These are phyloP conservation scores for Leishmania turanica DNA, from an alignment of 208 protist species.

Conservation along the genomic window DNA sequence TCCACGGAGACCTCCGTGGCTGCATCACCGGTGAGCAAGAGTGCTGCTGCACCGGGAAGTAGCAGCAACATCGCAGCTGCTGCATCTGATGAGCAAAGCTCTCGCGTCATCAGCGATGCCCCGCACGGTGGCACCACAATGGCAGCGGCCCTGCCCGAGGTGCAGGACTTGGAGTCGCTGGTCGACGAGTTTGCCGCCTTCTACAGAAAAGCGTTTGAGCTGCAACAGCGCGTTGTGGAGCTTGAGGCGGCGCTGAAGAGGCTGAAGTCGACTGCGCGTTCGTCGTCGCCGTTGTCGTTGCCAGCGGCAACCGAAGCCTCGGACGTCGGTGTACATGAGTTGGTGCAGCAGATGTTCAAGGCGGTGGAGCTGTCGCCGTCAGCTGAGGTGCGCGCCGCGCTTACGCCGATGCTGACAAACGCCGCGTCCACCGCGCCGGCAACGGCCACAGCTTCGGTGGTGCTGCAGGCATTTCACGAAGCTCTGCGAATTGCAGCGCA, in stretches of 20 bases:
- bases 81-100: background rate
- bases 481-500: conserved; percentile 28
- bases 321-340: background rate
- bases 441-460: conserved; percentile 1
- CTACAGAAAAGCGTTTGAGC: conserved; percentile 42
- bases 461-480: conserved; percentile 24
- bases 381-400: conserved; percentile 7
- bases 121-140: background rate
- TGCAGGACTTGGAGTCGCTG: conserved; percentile 72
- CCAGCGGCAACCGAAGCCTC: background rate
- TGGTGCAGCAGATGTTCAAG: conserved; percentile 18
- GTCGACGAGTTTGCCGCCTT: conserved; percentile 75
- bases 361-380: conserved; percentile 22
- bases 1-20: conserved; percentile 10
- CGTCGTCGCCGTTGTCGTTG: background rate
- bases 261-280: background rate
- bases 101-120: conserved; percentile 1
- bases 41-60: background rate
- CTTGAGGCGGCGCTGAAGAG: conserved; percentile 46
- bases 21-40: background rate
- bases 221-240: conserved; percentile 39
- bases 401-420: conserved; percentile 14
- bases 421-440: background rate
- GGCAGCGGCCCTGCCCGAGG: conserved; percentile 43
- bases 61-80: background rate